Evolutionary conservation across 1,284 basidiomycete genomes (phyloP).

Genomic region (Moesziomyces aphidis): DNA sequence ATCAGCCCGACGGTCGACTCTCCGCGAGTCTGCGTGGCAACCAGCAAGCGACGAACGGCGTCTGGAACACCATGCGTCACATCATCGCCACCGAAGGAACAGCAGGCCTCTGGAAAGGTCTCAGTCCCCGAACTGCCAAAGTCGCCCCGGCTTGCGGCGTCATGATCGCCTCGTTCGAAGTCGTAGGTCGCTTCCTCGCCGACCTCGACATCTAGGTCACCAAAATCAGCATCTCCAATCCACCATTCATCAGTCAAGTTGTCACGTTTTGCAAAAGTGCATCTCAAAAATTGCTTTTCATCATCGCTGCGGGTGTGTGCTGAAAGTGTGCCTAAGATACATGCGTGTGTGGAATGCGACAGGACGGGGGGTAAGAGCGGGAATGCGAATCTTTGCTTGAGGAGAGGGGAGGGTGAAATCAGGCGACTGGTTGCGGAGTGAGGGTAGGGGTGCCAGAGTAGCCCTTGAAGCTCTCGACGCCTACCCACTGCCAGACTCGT

Average conservation of each 20-base stretch:
- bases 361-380: neutral
- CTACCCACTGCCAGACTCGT: slow-evolving; percentile 73
- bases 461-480: slow-evolving; percentile 41
- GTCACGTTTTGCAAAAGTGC: no score
- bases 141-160: slow-evolving; percentile 99
- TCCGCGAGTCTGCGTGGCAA: slow-evolving; percentile 2
- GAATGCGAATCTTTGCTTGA: no score
- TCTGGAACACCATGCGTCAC: slow-evolving; percentile 72
- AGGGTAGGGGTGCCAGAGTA: slow-evolving; percentile 1
- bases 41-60: neutral
- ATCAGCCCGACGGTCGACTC: slow-evolving; percentile 3
- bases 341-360: neutral
- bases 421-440: neutral
- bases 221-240: neutral
- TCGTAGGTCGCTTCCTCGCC: slow-evolving; percentile 64
- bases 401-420: neutral
- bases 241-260: neutral
- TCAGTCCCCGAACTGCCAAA: slow-evolving; percentile 89
- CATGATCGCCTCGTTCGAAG: slow-evolving; percentile 97
- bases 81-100: slow-evolving; percentile 84
- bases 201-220: slow-evolving; percentile 28
- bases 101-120: slow-evolving; percentile 83
- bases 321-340: slow-evolving; percentile 1
- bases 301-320: neutral
- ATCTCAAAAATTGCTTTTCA: neutral